Evolutionary conservation across 2,329 filamentous ascomycete species (phyloP).

Genomic region (Epichloe hybrida): DNA sequence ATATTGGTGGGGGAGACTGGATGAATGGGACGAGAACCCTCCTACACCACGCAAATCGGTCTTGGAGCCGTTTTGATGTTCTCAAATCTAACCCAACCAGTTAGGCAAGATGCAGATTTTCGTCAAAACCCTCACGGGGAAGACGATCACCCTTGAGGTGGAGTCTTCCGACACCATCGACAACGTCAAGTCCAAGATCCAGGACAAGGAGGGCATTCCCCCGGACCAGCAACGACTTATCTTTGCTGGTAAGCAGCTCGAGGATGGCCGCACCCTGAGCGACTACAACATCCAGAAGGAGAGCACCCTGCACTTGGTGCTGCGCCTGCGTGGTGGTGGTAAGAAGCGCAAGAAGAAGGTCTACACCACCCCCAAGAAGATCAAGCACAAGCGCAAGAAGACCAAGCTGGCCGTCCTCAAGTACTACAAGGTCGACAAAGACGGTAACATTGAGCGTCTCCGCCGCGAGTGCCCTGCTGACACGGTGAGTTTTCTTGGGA

Average conservation of each 20-base stretch:
- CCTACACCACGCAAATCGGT: background rate
- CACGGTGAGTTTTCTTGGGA: slow-evolving; percentile 48
- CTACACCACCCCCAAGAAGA: slow-evolving; percentile 99
- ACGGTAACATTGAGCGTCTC: slow-evolving; percentile 99
- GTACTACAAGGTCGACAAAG: slow-evolving; percentile 99
- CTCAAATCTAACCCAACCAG: slow-evolving; percentile 27
- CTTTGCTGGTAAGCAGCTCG: slow-evolving; percentile 99
- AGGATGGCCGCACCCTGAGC: slow-evolving; percentile 95
- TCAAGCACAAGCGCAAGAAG: slow-evolving; percentile 99
- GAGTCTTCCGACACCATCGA: slow-evolving; percentile 99
- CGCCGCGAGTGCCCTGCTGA: slow-evolving; percentile 92
- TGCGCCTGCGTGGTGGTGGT: slow-evolving; percentile 93
- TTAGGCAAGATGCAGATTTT: slow-evolving; percentile 64
- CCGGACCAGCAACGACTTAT: slow-evolving; percentile 99
- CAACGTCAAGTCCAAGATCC: slow-evolving; percentile 98
- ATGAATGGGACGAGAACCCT: background rate
- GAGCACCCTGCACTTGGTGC: slow-evolving; percentile 93
- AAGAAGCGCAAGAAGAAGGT: slow-evolving; percentile 99
- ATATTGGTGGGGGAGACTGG: background rate
- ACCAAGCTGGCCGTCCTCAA: slow-evolving; percentile 99
- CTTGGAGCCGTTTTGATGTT: background rate
- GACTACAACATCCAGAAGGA: slow-evolving; percentile 99
- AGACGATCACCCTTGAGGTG: slow-evolving; percentile 99
- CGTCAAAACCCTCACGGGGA: slow-evolving; percentile 87
- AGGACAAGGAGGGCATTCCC: slow-evolving; percentile 99